Conservation (phyloP, 805 yeast genomes). For the Ogataea sp. region DNA sequence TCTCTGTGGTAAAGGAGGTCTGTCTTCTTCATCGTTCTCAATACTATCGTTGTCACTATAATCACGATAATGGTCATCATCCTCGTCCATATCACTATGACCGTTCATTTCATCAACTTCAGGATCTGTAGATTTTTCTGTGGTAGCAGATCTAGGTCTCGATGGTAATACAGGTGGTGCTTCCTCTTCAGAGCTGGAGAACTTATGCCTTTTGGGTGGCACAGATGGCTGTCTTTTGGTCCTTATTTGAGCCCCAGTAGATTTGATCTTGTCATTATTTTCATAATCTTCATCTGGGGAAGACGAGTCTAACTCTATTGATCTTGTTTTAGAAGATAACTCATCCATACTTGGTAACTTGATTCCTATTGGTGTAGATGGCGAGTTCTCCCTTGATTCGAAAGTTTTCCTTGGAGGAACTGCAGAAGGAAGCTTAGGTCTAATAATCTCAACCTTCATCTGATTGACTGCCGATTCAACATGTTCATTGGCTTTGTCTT, state of each 20-base stretch:
- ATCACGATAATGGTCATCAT: background rate
- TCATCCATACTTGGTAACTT: conserved; percentile 5
- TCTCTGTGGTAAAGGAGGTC: conserved; percentile 1
- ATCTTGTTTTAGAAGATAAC: background rate
- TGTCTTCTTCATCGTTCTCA: background rate
- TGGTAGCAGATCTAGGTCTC: background rate
- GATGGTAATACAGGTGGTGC: background rate
- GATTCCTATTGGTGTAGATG: conserved; percentile 2
- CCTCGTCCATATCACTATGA: background rate
- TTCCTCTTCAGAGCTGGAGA: background rate
- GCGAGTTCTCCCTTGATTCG: background rate
- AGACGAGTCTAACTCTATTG: background rate
- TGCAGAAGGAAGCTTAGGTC: background rate
- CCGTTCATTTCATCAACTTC: background rate
- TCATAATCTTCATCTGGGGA: too few species aligned
- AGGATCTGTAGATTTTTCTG: background rate
- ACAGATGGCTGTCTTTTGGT: background rate
- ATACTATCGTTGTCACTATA: background rate
- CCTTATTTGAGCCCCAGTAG: too few species aligned
- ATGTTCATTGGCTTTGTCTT: background rate
- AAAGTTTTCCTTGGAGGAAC: conserved; percentile 4
- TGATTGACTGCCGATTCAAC: too few species aligned
- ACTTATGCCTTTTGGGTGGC: background rate
- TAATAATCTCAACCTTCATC: too few species aligned
- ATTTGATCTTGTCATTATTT: too few species aligned